Evolutionary conservation across 345 rosid species (phyloP), one percentile per base, ranked within the genome.

Genomic region (Acer saccharum): DNA sequence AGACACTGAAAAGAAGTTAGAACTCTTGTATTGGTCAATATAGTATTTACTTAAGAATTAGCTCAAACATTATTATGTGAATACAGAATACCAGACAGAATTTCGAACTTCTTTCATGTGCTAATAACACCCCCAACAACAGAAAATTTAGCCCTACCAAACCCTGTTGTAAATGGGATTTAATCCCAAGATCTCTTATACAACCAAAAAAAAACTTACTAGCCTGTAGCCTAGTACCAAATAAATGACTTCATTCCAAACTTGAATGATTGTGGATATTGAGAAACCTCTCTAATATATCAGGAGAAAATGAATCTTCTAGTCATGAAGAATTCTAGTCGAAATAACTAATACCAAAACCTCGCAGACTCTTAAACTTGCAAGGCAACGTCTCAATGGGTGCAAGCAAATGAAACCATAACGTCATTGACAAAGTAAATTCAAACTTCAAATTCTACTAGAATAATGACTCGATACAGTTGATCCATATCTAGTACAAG

Each of bases 331-430:
- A 44, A 58, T 46, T 23, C 10, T 12, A 35, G 9, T 8, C 54
- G n/a, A 72, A 25, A 35, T 57, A 72, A 72, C 20, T 7, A 20
- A 61, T n/a, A n/a, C 11, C n/a, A 72, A 60, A 60, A 58, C 60
- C 52, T n/a, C 3, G 0, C 25, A 39, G 60, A 23, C 23, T 50
- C 27, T 20, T 27, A 69, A 58, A 55, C 35, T 18, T 72, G 27
- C 65, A 72, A 32, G 41, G 43, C 18, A 29, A 32, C n/a, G 48
- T 10, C 67, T 18, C 6, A 20, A 7, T 58, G 2, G 13, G 21
- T n/a, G 23, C 27, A 60, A 41, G 20, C 27, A 57, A 13, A 55
- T 29, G 50, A 55, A 57, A 72, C 41, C 58, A 23, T 13, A 23
- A 48, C 5, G 16, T 70, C 29, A 25, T 70, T 21, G 12, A 25